phyloP scores from a whole-genome alignment of 495 filamentous ascomycete species.

The Cryomyces antarcticus region DNA sequence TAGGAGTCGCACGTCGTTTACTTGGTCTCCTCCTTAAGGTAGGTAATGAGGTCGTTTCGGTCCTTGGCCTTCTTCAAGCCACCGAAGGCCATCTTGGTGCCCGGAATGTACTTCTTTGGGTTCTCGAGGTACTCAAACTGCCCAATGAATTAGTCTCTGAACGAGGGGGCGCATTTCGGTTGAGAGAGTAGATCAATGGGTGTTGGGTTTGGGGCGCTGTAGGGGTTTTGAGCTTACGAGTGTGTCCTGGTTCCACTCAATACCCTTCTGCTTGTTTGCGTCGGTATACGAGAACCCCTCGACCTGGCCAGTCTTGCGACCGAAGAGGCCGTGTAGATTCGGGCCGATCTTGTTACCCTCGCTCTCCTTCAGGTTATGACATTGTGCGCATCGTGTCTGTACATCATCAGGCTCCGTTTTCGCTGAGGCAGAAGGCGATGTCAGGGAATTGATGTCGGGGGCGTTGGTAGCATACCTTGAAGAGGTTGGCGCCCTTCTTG shows the following conservation, averaged over 20 bases:
- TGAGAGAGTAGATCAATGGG: too few species aligned
- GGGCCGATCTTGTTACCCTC: slow-evolving; percentile 97
- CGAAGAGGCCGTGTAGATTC: slow-evolving; percentile 91
- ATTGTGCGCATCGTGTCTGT: slow-evolving; percentile 90
- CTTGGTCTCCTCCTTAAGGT: slow-evolving; percentile 22
- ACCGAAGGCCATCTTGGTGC: slow-evolving; percentile 99
- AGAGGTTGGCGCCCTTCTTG: slow-evolving; percentile 96
- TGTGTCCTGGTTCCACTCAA: slow-evolving; percentile 71
- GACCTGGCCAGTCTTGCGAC: slow-evolving; percentile 77
- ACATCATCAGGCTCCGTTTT: too few species aligned
- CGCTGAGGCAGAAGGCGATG: neutral
- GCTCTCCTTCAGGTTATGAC: slow-evolving; percentile 74
- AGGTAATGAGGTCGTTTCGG: slow-evolving; percentile 91
- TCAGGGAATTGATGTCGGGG: neutral
- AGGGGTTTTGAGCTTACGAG: slow-evolving; percentile 37
- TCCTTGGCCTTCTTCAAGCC: slow-evolving; percentile 99
- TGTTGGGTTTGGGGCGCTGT: too few species aligned
- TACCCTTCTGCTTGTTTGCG: slow-evolving; percentile 93
- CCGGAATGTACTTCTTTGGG: slow-evolving; percentile 92
- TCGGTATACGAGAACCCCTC: slow-evolving; percentile 96
- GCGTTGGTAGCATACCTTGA: slow-evolving; percentile 39
- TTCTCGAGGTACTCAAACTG: slow-evolving; percentile 81
- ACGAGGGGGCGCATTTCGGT: too few species aligned
- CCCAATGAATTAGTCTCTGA: neutral
- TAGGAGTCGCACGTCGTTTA: slow-evolving; percentile 5